phyloP scores from a whole-genome alignment of 1,139 yeast genomes.

The Kazachstania sp. region DNA sequence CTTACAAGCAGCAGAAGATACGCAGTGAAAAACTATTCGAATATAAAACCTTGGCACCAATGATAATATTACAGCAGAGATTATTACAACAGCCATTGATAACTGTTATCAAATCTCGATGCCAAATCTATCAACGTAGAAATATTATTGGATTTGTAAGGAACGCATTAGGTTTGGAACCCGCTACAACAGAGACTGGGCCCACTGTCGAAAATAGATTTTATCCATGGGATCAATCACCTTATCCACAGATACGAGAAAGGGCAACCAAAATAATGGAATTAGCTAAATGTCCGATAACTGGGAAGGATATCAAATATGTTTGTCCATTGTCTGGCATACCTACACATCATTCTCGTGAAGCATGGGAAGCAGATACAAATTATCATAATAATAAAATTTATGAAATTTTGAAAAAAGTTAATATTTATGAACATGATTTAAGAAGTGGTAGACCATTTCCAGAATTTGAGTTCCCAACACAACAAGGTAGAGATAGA shows the following conservation, averaged over 20 bases:
- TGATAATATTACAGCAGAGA: too few relatives aligned
- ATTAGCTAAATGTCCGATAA: constrained; percentile 85
- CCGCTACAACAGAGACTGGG: constrained; percentile 51
- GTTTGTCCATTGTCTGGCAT: constrained; percentile 93
- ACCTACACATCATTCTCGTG: constrained; percentile 87
- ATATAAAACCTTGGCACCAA: too few relatives aligned
- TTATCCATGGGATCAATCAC: constrained; percentile 87
- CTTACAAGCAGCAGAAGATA: too few relatives aligned
- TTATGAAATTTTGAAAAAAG: constrained; percentile 71
- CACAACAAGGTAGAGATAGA: constrained; percentile 66
- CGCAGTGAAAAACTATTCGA: too few relatives aligned
- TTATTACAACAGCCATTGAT: too few relatives aligned
- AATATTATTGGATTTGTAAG: constrained; percentile 39
- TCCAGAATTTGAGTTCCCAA: constrained; percentile 93
- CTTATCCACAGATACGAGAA: constrained; percentile 76
- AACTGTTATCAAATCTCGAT: too few relatives aligned
- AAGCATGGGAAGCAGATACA: constrained; percentile 78
- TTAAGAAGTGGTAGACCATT: constrained; percentile 86
- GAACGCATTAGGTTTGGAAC: constrained; percentile 53
- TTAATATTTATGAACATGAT: constrained; percentile 90
- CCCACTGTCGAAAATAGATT: constrained; percentile 63
- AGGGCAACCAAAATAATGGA: constrained; percentile 89
- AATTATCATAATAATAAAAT: constrained; percentile 60
- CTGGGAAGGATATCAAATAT: constrained; percentile 67
- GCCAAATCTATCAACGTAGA: not conserved